Base-by-base conservation (phyloP, 208 protist species). In the Herpetomonas tarakana region DNA sequence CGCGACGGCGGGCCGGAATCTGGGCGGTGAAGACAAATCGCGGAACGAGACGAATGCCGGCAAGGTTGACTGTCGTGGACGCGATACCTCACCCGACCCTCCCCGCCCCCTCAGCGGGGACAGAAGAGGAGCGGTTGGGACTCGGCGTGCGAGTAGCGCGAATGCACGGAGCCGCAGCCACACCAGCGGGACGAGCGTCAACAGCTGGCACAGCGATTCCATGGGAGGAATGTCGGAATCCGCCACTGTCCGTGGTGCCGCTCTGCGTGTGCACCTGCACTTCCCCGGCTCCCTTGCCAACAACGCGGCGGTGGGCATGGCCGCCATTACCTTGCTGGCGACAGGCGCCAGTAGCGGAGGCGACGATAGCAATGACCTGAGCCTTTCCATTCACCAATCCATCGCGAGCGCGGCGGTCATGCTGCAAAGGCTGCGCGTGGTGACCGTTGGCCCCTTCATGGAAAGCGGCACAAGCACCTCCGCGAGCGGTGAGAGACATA, bases 381-480 rank as follows among this genome's bases (percentile, higher is more conserved):
- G 14, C 6, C 35, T 14, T 6, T 41, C 9, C 9, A 14, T 41
- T 6, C 35, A 41, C 6, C 44, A 49, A 18, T 12, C 9, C 19
- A 49, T 49, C 19, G 16, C 19, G 44, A 4, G 44, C 11, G 62
- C 62, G 21, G 53, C 68, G 0, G 44, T 25, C 14, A 28, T 59
- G 6, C 24, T 75, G 46, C 68, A 69, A 46, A 52, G 58, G 44
- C 62, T 75, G 44, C 50, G 68, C 31, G 61, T 45, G 12, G 62
- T 75, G 1, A 65, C 68, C 14, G 31, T 75, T 6, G 62, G 51
- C 27, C 30, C 28, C 21, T 22, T 41, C 38, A 26, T 24, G 27
- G 9, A n/a, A n/a, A n/a, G n/a, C n/a, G n/a, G n/a, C n/a, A n/a
- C n/a, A n/a, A n/a, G n/a, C n/a, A n/a, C n/a, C n/a, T n/a, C n/a